A percentile compares a stretch with the other conserved stretches of the same genome.
These are phyloP conservation scores for Prunus mira DNA, from an alignment of 306 rosid genomes.

Conservation along the genomic window DNA sequence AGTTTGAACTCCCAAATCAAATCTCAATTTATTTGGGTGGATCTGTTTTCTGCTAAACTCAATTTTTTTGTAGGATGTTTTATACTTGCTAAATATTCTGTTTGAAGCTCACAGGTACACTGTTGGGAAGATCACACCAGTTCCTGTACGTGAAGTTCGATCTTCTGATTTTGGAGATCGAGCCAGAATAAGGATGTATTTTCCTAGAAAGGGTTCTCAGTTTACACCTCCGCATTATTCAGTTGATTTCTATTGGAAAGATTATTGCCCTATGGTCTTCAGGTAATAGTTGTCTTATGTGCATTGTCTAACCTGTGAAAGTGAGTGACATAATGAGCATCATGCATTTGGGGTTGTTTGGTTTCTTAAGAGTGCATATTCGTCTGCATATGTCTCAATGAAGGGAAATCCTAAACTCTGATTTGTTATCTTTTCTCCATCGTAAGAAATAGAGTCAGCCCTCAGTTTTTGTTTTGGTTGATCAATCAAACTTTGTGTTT, in stretches of 20 bases:
- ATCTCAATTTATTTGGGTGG: background rate
- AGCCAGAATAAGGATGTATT: constrained; percentile 93
- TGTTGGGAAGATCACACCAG: constrained; percentile 96
- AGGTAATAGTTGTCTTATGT: constrained; percentile 52
- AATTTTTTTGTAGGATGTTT: background rate
- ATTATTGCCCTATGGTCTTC: constrained; percentile 98
- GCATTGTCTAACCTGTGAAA: background rate
- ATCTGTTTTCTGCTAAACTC: background rate
- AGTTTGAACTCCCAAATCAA: background rate
- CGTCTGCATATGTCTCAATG: background rate
- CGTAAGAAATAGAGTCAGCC: background rate
- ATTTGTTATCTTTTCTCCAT: background rate
- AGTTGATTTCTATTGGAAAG: constrained; percentile 88
- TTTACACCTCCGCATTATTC: constrained; percentile 91
- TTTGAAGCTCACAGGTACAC: constrained; percentile 75
- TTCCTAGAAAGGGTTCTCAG: constrained; percentile 82
- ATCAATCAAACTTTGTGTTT: background rate
- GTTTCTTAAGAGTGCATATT: background rate
- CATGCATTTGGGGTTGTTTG: constrained; percentile 30
- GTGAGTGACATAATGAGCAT: background rate
- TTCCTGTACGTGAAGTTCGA: constrained; percentile 94
- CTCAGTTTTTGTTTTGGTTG: background rate
- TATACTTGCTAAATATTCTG: constrained; percentile 26
- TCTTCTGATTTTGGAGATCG: constrained; percentile 84
- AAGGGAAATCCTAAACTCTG: background rate